Percentiles rank a stretch among this genome's conserved stretches.
phyloP scores from a whole-genome alignment of 2,329 filamentous ascomycete species.

The Sporothrix euskadiensis region DNA sequence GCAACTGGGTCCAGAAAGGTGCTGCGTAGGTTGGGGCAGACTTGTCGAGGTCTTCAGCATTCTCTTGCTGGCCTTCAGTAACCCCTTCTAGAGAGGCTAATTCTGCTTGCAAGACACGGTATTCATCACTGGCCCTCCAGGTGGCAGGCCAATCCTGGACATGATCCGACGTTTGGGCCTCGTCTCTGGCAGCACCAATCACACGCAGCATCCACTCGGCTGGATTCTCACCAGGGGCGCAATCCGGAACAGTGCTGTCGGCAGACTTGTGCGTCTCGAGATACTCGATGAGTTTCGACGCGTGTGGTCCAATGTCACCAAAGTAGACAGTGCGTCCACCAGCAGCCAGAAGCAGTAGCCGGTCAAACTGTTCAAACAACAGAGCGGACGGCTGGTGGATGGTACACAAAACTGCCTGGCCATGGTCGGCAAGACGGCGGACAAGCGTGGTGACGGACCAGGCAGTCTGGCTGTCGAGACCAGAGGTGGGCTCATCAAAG shows the following conservation, averaged over 20 bases:
- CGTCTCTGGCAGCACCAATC: constrained; percentile 61
- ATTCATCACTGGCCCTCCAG: constrained; percentile 48
- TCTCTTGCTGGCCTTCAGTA: constrained; percentile 29
- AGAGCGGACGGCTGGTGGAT: constrained; percentile 32
- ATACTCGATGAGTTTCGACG: constrained; percentile 66
- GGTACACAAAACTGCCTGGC: constrained; percentile 38
- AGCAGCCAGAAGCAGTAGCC: constrained; percentile 26
- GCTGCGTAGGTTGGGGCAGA: constrained; percentile 71
- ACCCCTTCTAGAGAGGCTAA: constrained; percentile 41
- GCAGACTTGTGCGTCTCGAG: constrained; percentile 71
- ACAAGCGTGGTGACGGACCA: constrained; percentile 65
- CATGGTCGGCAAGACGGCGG: constrained; percentile 54
- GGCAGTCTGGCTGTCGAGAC: constrained; percentile 63
- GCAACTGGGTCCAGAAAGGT: constrained; percentile 61
- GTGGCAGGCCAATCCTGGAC: constrained; percentile 63
- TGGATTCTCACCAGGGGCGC: constrained; percentile 70
- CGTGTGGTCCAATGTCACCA: constrained; percentile 63
- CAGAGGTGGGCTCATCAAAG: constrained; percentile 62
- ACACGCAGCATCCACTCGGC: constrained; percentile 77
- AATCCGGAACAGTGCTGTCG: constrained; percentile 48
- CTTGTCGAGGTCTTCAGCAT: background rate
- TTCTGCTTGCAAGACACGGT: constrained; percentile 70
- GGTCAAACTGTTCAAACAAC: constrained; percentile 32
- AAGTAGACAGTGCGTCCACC: constrained; percentile 31
- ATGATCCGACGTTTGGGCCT: constrained; percentile 49